Evolutionary conservation across 345 rosid species (phyloP).

Genomic region (Lepidium aucheri): DNA sequence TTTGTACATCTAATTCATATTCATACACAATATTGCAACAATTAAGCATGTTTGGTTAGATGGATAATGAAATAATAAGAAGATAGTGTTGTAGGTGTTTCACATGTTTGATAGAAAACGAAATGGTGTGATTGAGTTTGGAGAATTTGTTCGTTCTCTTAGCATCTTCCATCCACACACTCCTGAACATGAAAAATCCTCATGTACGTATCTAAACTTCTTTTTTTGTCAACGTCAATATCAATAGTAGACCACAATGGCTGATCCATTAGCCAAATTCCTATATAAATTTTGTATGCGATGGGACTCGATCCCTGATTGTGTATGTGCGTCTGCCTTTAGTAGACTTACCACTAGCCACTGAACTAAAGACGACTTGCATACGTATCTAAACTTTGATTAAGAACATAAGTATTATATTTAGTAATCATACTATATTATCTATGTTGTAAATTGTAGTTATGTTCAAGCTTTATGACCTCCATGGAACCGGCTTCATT

Average conservation of each 20-base stretch:
- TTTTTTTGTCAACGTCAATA: too few species aligned
- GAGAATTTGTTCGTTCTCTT: constrained; percentile 60
- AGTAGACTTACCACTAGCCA: too few species aligned
- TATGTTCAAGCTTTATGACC: constrained; percentile 46
- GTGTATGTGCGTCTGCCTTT: too few species aligned
- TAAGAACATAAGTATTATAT: too few species aligned
- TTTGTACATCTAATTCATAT: background rate
- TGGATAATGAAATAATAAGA: background rate
- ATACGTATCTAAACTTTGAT: constrained; percentile 14
- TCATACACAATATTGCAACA: background rate
- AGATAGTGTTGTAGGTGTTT: constrained; percentile 36
- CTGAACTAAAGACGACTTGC: too few species aligned
- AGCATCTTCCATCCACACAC: constrained; percentile 67
- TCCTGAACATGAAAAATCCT: constrained; percentile 42
- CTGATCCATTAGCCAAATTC: too few species aligned
- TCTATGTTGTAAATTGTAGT: constrained; percentile 33
- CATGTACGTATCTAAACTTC: constrained; percentile 31
- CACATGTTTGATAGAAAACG: constrained; percentile 52
- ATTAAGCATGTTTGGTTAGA: background rate
- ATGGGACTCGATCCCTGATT: too few species aligned
- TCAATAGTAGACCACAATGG: too few species aligned
- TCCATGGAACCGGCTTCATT: constrained; percentile 57
- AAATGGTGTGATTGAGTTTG: constrained; percentile 58
- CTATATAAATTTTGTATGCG: too few species aligned
- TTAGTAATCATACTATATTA: too few species aligned